These are phyloP conservation scores for Centella asiatica DNA, from an alignment of 129 eudicot species.

Conservation along the genomic window DNA sequence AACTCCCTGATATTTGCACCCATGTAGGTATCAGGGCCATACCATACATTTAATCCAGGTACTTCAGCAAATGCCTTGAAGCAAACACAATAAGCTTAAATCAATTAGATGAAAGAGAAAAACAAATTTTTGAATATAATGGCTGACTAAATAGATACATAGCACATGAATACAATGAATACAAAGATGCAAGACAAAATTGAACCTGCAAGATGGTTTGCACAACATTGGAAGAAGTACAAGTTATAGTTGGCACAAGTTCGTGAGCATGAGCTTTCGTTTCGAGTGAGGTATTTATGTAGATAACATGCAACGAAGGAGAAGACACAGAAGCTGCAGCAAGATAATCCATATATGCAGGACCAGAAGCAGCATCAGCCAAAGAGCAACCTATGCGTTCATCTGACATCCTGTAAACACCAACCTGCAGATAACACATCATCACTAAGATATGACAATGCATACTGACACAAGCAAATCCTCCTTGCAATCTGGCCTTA, in stretches of 20 bases:
- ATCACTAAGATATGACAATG: no score
- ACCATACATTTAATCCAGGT: constrained; percentile 65
- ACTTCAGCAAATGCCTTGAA: constrained; percentile 94
- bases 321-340: constrained; percentile 58
- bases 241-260: constrained; percentile 90
- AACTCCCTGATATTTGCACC: constrained; percentile 92
- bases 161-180: no score
- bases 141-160: background rate
- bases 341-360: constrained; percentile 84
- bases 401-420: constrained; percentile 93
- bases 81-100: constrained; percentile 12
- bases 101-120: no score
- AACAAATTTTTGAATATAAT: background rate
- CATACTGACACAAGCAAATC: no score
- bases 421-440: constrained; percentile 77
- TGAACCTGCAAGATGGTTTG: constrained; percentile 94
- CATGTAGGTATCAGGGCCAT: constrained; percentile 99
- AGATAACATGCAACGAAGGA: constrained; percentile 89
- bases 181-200: background rate
- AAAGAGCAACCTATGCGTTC: constrained; percentile 90
- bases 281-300: constrained; percentile 88
- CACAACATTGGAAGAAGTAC: constrained; percentile 97
- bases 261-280: constrained; percentile 93
- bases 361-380: constrained; percentile 95
- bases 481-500: no score